These are phyloP conservation scores for Tephrocybe rancida DNA, from an alignment of 768 basidiomycete species.

Conservation along the genomic window DNA sequence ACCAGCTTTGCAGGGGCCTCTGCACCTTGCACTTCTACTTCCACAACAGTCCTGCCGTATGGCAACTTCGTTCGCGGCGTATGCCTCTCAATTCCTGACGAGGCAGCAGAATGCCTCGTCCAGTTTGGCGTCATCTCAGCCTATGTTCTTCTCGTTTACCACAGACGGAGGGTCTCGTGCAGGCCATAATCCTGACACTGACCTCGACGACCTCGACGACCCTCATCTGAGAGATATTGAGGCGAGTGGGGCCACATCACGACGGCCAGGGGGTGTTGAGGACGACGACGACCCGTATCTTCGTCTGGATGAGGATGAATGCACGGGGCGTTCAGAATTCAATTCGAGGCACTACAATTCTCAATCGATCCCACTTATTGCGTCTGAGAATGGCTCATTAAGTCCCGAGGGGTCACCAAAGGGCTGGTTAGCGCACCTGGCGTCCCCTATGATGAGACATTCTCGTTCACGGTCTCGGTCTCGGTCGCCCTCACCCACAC, in stretches of 20 bases:
- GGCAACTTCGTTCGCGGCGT: conserved; percentile 77
- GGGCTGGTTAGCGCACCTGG: conserved; percentile 77
- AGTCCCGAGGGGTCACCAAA: conserved; percentile 41
- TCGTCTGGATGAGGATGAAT: conserved; percentile 68
- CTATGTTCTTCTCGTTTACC: conserved; percentile 88
- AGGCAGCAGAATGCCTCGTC: conserved; percentile 50
- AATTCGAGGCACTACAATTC: conserved; percentile 29
- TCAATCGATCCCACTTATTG: conserved; percentile 40
- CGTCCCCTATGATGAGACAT: conserved; percentile 58
- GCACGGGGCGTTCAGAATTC: conserved; percentile 31
- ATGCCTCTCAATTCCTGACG: conserved; percentile 81
- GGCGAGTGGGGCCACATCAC: conserved; percentile 34
- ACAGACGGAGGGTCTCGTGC: conserved; percentile 68
- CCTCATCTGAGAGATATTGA: conserved; percentile 61
- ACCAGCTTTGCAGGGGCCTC: conserved; percentile 18
- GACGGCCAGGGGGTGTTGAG: conserved; percentile 30
- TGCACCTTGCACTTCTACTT: conserved; percentile 11
- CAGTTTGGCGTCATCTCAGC: conserved; percentile 66
- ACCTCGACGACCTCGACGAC: conserved; percentile 76
- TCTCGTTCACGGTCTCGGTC: conserved; percentile 35
- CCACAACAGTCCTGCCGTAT: conserved; percentile 29
- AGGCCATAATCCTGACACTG: conserved; percentile 46
- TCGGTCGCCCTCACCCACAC: conserved; percentile 39
- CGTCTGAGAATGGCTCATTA: conserved; percentile 32
- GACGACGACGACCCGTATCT: conserved; percentile 82